Base-by-base conservation (phyloP, 2,329 filamentous ascomycete genomes). In the Didymosphaeria variabile region DNA sequence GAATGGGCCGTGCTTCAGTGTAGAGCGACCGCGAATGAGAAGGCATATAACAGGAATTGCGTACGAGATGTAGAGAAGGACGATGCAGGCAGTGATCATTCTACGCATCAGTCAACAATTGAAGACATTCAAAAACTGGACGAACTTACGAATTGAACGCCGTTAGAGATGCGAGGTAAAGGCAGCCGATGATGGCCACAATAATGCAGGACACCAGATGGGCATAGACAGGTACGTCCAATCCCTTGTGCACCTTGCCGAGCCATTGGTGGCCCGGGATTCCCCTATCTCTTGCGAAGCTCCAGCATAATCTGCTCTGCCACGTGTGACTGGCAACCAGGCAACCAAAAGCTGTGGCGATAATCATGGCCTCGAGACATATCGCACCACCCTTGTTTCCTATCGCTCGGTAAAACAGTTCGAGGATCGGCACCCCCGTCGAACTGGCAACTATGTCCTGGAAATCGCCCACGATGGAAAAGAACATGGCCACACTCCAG, bases 251-350 rank as follows among this genome's bases (percentile, higher is more conserved):
- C 6, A 85, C 79, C 12, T 75, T 71, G 10, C 76, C 71, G 12
- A 85, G 72, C 61, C 78, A 79, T 19, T 63, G 50, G 21, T 79
- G 77, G n/a, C 77, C 79, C 0, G 84, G 83, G 1, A 86, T 61
- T 2, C 83, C 84, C 15, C 77, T 70, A 65, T 86, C 84, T 5
- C 84, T 77, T 10, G 84, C 83, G 66, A 86, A 85, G 19, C 81
- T 83, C 83, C 83, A 86, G 60, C 80, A 82, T 8, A 85, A 75
- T 0, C 84, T 77, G 36, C 80, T 81, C 65, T 85, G 82, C 79
- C 82, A 85, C 5, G 83, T 85, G 58, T 85, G 82, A 57, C 76
- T 78, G 4, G 82, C 79, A 49, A 84, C 77, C 55, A 81, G 69
- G 63, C 82, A 84, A 17, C 82, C 81, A 54, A 84, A 67, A 1